Evolutionary conservation across 2,329 filamentous ascomycete species (phyloP).

Genomic region (Fusarium sp.): DNA sequence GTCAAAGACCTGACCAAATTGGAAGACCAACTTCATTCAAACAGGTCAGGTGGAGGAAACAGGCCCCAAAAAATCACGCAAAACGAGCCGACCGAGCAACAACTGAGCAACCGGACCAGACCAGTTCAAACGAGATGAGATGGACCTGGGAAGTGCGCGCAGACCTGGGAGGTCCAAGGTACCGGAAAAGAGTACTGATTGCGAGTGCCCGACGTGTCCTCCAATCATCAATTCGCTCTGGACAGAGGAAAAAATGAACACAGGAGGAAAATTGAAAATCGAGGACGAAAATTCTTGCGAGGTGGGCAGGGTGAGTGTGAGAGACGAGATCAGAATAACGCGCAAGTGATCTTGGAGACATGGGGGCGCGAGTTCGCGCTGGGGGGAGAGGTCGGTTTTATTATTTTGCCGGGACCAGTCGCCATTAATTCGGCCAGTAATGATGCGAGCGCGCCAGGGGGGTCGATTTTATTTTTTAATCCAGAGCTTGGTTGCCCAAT

Average conservation of each 20-base stretch:
- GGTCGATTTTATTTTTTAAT: conserved; percentile 49
- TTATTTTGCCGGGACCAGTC: conserved; percentile 35
- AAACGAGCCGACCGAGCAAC: conserved; percentile 28
- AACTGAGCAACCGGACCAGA: conserved; percentile 25
- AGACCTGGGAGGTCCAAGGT: conserved; percentile 27
- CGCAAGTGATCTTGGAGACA: conserved; percentile 33
- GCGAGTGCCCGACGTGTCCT: conserved; percentile 5
- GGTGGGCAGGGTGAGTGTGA: background rate
- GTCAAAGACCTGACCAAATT: conserved; percentile 8
- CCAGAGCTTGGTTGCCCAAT: conserved; percentile 46
- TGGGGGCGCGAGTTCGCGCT: conserved; percentile 3
- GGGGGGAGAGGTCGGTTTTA: conserved; percentile 44
- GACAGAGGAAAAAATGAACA: conserved; percentile 20
- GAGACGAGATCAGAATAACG: conserved; percentile 25
- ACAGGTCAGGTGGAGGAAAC: background rate
- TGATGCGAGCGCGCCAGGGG: conserved; percentile 43
- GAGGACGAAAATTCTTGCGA: conserved; percentile 6
- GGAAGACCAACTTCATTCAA: conserved; percentile 3
- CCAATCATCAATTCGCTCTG: conserved; percentile 37
- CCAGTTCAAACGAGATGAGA: conserved; percentile 23
- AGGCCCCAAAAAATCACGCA: conserved; percentile 10
- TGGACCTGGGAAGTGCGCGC: conserved; percentile 6
- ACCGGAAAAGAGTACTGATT: conserved; percentile 29
- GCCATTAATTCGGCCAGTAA: conserved; percentile 1
- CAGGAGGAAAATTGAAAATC: conserved; percentile 8